A percentile compares a stretch with the other conserved stretches of the same genome.
Evolutionary conservation across 306 rosid species (phyloP).

Genomic region (Cicer judaicum): DNA sequence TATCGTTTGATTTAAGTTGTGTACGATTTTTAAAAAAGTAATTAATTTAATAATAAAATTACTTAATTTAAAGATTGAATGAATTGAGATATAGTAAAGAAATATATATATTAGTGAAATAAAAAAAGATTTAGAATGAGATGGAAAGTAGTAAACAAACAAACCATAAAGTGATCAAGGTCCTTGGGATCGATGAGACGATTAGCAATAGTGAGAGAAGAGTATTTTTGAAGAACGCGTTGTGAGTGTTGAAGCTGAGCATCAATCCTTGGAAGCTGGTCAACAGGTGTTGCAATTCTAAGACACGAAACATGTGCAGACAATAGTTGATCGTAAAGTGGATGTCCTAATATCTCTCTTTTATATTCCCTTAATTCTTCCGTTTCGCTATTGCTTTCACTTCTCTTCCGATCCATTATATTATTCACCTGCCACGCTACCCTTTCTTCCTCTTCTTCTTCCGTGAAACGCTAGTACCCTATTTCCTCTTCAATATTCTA

Average conservation of each 20-base stretch:
- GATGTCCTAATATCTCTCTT: conserved; percentile 76
- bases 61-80: too few relatives aligned
- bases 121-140: too few relatives aligned
- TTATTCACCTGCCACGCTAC: neutral
- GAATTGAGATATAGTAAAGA: too few relatives aligned
- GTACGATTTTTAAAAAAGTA: too few relatives aligned
- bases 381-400: neutral
- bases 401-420: conserved; percentile 43
- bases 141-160: too few relatives aligned
- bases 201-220: conserved; percentile 46
- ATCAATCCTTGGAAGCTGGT: conserved; percentile 84
- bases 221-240: conserved; percentile 72
- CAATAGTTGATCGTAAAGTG: conserved; percentile 83
- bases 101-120: too few relatives aligned
- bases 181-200: conserved; percentile 61
- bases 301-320: conserved; percentile 90
- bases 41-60: too few relatives aligned
- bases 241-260: conserved; percentile 80
- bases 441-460: conserved; percentile 48
- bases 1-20: too few relatives aligned
- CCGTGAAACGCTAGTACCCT: conserved; percentile 59
- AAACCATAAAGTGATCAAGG: conserved; percentile 88
- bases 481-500: conserved; percentile 61
- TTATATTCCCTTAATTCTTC: conserved; percentile 57
- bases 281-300: conserved; percentile 92